Evolutionary conservation across 2,329 filamentous ascomycete species (phyloP).

Genomic region (Scedosporium aurantiacum): DNA sequence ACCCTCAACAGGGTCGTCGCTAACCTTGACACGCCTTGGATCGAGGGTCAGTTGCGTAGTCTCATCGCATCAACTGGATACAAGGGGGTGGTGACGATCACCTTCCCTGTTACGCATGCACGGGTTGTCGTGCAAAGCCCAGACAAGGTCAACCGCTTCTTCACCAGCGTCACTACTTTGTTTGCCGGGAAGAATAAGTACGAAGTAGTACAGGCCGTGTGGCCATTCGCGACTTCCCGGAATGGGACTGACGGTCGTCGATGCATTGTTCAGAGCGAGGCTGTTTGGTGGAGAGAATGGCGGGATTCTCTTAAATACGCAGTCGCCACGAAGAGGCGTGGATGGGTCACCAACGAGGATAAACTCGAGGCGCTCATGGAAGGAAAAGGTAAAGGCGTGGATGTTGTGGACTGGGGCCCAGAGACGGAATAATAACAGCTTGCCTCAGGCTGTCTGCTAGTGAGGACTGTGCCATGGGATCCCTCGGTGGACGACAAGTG

Average conservation of each 20-base stretch:
- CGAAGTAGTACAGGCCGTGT: constrained; percentile 43
- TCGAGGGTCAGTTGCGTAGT: constrained; percentile 42
- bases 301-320: constrained; percentile 26
- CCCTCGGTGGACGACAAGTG: neutral
- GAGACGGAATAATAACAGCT: constrained; percentile 14
- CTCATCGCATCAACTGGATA: constrained; percentile 39
- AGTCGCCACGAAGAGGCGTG: constrained; percentile 29
- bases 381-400: constrained; percentile 25
- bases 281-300: constrained; percentile 40
- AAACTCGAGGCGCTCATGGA: constrained; percentile 43
- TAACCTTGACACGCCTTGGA: constrained; percentile 43
- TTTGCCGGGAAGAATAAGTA: constrained; percentile 43
- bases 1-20: constrained; percentile 39
- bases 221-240: constrained; percentile 43
- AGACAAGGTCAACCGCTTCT: constrained; percentile 42
- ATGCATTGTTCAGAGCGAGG: constrained; percentile 43
- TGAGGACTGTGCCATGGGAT: neutral
- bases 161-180: constrained; percentile 38
- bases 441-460: neutral
- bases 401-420: constrained; percentile 32
- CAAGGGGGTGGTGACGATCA: constrained; percentile 35
- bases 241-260: constrained; percentile 31
- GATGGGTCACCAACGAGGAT: constrained; percentile 38
- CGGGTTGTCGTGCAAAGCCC: constrained; percentile 38
- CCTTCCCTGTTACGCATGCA: constrained; percentile 38